phyloP scores from a whole-genome alignment of 2,329 filamentous ascomycete genomes.

The Xylariaceae sp. region DNA sequence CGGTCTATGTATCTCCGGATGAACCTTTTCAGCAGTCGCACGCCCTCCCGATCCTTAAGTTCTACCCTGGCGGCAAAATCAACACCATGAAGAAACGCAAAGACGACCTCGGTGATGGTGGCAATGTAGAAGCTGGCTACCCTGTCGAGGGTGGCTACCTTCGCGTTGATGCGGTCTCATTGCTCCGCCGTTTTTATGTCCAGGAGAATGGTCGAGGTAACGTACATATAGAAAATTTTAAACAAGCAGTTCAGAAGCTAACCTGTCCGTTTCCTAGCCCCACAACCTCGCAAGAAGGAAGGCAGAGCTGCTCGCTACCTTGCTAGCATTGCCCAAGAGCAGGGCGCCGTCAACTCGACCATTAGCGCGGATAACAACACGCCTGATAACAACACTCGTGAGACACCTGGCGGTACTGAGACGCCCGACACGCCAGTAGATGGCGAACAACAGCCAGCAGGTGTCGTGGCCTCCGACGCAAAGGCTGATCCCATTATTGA shows the following conservation, averaged over 20 bases:
- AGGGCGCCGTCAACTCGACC: no score
- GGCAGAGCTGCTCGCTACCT: constrained; percentile 32
- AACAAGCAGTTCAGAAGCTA: constrained; percentile 11
- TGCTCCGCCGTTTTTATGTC: constrained; percentile 91
- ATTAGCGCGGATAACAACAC: constrained; percentile 11
- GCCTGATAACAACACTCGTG: constrained; percentile 27
- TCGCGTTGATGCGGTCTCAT: constrained; percentile 85
- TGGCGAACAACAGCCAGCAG: constrained; percentile 5
- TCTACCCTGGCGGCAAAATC: no score
- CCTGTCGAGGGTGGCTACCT: constrained; percentile 82
- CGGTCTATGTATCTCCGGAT: constrained; percentile 28
- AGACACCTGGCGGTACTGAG: constrained; percentile 24
- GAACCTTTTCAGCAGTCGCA: constrained; percentile 32
- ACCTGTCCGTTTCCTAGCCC: constrained; percentile 22
- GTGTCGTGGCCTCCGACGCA: no score
- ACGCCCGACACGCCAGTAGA: constrained; percentile 13
- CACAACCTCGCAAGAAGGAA: constrained; percentile 35
- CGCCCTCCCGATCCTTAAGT: constrained; percentile 16
- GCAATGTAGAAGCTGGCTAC: constrained; percentile 71
- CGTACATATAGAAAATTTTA: constrained; percentile 21
- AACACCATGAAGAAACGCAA: constrained; percentile 18
- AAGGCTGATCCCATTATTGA: no score
- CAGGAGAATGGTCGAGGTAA: constrained; percentile 92
- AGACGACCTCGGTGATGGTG: constrained; percentile 48
- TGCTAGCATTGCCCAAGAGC: constrained; percentile 8